phyloP scores from a whole-genome alignment of 768 basidiomycete species.

The Melanogaster broomeanus region DNA sequence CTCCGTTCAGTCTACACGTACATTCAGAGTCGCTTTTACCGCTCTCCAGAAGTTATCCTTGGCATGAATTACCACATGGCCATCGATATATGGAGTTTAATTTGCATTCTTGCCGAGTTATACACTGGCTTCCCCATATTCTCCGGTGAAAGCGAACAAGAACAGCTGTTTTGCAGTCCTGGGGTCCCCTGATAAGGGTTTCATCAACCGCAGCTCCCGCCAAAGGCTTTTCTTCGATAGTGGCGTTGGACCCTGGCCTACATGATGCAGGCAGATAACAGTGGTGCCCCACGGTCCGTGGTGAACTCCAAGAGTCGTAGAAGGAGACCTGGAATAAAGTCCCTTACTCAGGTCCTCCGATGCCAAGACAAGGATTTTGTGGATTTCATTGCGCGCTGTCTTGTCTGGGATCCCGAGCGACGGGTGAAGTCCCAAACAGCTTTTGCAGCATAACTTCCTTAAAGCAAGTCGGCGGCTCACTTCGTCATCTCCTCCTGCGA shows the following conservation, averaged over 20 bases:
- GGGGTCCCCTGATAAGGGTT: slow-evolving; percentile 92
- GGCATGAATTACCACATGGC: slow-evolving; percentile 99
- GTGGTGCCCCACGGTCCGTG: slow-evolving; percentile 89
- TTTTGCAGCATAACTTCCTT: slow-evolving; percentile 88
- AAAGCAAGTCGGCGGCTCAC: slow-evolving; percentile 58
- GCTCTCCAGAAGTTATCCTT: slow-evolving; percentile 98
- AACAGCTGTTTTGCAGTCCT: slow-evolving; percentile 94
- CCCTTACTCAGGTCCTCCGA: slow-evolving; percentile 83
- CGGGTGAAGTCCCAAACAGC: slow-evolving; percentile 93
- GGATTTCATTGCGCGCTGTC: slow-evolving; percentile 95
- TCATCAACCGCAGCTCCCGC: slow-evolving; percentile 90
- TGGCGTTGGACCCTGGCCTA: slow-evolving; percentile 6
- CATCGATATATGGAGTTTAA: slow-evolving; percentile 99
- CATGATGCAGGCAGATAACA: slow-evolving; percentile 69
- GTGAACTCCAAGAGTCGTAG: slow-evolving; percentile 96
- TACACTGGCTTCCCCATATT: slow-evolving; percentile 99
- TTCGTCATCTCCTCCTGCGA: slow-evolving; percentile 47
- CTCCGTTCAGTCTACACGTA: slow-evolving; percentile 87
- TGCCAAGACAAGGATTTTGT: slow-evolving; percentile 95
- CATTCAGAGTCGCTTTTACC: slow-evolving; percentile 99
- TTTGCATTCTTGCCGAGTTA: slow-evolving; percentile 96
- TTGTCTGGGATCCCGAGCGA: slow-evolving; percentile 98
- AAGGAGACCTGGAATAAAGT: slow-evolving; percentile 88
- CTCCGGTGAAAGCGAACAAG: slow-evolving; percentile 98
- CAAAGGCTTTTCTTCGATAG: slow-evolving; percentile 97